Evolutionary conservation across 805 yeast species (phyloP).

Genomic region (Metschnikowia arizonensis): DNA sequence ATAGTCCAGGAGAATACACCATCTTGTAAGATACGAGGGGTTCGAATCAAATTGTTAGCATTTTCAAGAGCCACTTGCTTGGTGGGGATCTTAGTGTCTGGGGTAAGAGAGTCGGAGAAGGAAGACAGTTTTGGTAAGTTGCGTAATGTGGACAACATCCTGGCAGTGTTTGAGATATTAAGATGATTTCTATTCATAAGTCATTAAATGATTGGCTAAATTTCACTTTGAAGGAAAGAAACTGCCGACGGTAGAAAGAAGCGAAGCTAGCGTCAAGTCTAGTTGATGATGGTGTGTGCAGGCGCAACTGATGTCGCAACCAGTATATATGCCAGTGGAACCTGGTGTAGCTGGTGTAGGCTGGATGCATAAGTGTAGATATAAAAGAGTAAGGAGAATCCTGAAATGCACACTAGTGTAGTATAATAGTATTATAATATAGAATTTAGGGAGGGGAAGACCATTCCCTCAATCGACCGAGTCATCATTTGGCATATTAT

Average conservation of each 20-base stretch:
- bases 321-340: too few species aligned
- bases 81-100: constrained; percentile 29
- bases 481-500: too few species aligned
- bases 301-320: too few species aligned
- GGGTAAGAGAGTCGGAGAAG: constrained; percentile 25
- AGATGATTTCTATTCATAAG: neutral
- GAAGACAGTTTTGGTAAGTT: constrained; percentile 29
- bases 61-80: constrained; percentile 27
- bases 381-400: too few species aligned
- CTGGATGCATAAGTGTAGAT: too few species aligned
- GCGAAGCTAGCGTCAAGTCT: neutral
- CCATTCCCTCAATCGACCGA: too few species aligned
- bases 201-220: neutral
- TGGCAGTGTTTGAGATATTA: neutral
- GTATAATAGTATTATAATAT: too few species aligned
- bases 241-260: neutral
- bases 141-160: constrained; percentile 20
- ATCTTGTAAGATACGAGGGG: constrained; percentile 37
- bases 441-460: too few species aligned
- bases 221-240: neutral
- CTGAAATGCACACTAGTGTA: too few species aligned
- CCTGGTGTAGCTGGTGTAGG: too few species aligned
- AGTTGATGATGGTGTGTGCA: neutral
- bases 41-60: constrained; percentile 28
- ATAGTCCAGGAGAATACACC: constrained; percentile 72